Base-by-base conservation (phyloP, 805 yeast genomes). In the Yarrowia yakushimensis region DNA sequence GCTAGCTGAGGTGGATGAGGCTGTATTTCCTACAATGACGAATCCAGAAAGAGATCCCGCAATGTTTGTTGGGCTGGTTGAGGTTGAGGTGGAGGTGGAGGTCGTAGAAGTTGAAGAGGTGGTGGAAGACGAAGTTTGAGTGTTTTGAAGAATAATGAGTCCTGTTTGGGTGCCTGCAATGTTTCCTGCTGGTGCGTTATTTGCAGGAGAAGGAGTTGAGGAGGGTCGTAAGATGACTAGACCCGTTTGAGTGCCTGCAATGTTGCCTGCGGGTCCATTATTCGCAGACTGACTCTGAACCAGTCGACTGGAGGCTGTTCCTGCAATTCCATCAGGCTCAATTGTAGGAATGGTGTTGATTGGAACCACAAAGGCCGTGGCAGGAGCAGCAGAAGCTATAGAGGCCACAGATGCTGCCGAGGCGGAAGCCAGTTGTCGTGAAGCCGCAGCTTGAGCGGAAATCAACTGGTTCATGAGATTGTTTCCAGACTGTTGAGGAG, bases 291-390 rank as follows among this genome's bases (percentile, higher is more conserved):
- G 39, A 11, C 33, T 11, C 50, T 43, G 50, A 7, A 27, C 34
- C 7, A 6, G 10, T 3, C 10, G 11, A 9, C 37, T 28, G 10
- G 37, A 27, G 2, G 31, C 13, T 9, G 57, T 48, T 5, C 42
- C 57, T 4, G 57, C 57, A 22, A 48, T 48, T 22, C 41, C 41
- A 22, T 48, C 57, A 10, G 57, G 57, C n/a, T 48, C 57, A n/a
- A 22, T 15, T 6, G 57, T 48, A 22, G 57, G 57, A 9, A 48
- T 48, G 30, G 41, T 18, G 23, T 28, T 45, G 50, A 23, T 34
- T 12, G 50, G 50, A 17, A 28, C 50, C 6, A 43, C 50, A 15
- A 43, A n/a, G 12, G 34, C 50, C 2, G 50, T 25, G 13, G 45
- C 45, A 9, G 45, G 30, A 15, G 45, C 45, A 23, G 45, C 30